Percentiles rank a stretch among this genome's conserved stretches.
Conservation (phyloP, 1,139 yeast genomes). For the Torulaspora globosa region DNA sequence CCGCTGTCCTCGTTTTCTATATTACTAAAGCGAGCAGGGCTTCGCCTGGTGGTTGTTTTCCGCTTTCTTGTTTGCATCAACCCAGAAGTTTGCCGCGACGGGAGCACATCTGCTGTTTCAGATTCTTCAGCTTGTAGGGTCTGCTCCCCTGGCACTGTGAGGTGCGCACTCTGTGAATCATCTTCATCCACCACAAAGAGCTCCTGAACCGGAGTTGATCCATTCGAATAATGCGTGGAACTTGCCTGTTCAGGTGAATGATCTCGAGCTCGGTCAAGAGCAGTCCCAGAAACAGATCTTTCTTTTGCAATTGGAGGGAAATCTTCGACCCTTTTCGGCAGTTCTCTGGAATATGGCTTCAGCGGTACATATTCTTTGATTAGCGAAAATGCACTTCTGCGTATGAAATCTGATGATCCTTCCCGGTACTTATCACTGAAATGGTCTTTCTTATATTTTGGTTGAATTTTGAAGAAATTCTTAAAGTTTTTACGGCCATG, state of each 20-base stretch:
- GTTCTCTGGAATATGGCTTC: constrained; percentile 14
- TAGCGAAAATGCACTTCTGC: constrained; percentile 24
- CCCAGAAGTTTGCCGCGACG: not conserved
- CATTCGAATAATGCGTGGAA: constrained; percentile 11
- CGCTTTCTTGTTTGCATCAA: not conserved
- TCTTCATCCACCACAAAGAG: constrained; percentile 31
- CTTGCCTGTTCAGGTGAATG: constrained; percentile 10
- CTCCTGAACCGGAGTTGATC: constrained; percentile 10
- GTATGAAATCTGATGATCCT: constrained; percentile 13
- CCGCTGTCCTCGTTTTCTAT: constrained; percentile 2
- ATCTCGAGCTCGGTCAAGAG: not conserved
- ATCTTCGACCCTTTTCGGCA: constrained; percentile 6
- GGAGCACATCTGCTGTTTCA: not conserved
- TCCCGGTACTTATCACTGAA: constrained; percentile 3
- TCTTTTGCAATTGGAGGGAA: constrained; percentile 3
- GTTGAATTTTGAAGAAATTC: constrained; percentile 36
- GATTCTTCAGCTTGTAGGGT: not conserved
- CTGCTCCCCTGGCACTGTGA: not conserved
- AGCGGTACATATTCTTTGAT: constrained; percentile 30
- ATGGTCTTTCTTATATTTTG: constrained; percentile 16
- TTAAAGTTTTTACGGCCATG: constrained; percentile 39
- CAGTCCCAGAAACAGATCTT: not conserved
- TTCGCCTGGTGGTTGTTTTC: not conserved
- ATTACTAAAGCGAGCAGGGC: not conserved
- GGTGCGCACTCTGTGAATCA: constrained; percentile 17